Conservation (phyloP, 2,329 filamentous ascomycete species). For the Penicillium glabrum region DNA sequence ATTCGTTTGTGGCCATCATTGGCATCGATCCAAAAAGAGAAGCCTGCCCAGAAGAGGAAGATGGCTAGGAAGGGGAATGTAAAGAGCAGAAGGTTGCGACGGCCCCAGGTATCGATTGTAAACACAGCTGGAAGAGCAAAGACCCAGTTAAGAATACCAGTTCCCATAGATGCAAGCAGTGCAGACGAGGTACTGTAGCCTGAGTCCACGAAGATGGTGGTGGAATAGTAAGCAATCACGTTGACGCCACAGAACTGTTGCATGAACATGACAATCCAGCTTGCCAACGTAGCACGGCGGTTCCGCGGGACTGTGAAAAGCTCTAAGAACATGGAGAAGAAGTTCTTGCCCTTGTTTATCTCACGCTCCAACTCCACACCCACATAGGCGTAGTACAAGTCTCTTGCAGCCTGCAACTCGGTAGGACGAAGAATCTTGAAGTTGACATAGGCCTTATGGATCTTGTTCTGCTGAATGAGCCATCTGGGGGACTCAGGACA, state of each 20-base stretch:
- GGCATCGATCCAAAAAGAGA: conserved; percentile 51
- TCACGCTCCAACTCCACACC: conserved; percentile 63
- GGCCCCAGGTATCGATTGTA: conserved; percentile 66
- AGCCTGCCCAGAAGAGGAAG: conserved; percentile 50
- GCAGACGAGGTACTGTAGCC: conserved; percentile 54
- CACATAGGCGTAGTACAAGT: conserved; percentile 57
- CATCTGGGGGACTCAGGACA: conserved; percentile 59
- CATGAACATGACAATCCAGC: conserved; percentile 66
- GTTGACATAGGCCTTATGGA: conserved; percentile 49
- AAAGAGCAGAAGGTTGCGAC: conserved; percentile 61
- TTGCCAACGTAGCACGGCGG: conserved; percentile 57
- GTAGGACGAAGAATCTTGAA: conserved; percentile 51
- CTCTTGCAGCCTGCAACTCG: conserved; percentile 55
- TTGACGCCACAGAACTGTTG: conserved; percentile 60
- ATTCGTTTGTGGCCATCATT: conserved; percentile 33
- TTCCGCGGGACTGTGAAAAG: conserved; percentile 63
- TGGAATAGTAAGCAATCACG: conserved; percentile 62
- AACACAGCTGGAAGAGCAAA: conserved; percentile 65
- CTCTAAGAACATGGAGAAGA: conserved; percentile 56
- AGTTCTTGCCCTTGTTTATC: conserved; percentile 51
- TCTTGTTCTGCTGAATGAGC: conserved; percentile 51
- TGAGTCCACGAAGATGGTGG: conserved; percentile 60
- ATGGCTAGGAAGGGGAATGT: conserved; percentile 63
- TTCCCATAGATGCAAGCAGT: conserved; percentile 62
- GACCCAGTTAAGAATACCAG: conserved; percentile 65